A percentile compares a stretch with the other conserved stretches of the same genome.
Conservation (phyloP, 192 early-diverging fungal genomes). For the Coemansia erecta region DNA sequence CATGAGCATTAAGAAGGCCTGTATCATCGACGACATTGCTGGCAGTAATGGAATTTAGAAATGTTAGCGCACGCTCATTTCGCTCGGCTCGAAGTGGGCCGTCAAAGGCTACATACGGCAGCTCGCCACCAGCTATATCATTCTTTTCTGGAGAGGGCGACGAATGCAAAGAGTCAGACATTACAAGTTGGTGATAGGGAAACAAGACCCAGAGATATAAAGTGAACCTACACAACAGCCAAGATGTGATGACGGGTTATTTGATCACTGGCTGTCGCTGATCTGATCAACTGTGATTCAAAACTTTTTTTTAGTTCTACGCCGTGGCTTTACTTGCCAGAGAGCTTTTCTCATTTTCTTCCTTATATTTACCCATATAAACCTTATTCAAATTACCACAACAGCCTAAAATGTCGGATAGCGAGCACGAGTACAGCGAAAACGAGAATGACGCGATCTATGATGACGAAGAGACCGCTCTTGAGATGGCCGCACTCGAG, state of each 20-base stretch:
- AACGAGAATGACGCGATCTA: conserved; percentile 20
- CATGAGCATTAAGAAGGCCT: neutral
- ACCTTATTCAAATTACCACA: neutral
- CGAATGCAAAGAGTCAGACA: neutral
- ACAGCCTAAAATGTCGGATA: conserved; percentile 25
- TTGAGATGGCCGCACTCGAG: conserved; percentile 51
- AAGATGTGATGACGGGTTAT: no score
- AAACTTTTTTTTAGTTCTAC: neutral
- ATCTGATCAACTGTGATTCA: neutral
- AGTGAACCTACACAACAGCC: no score
- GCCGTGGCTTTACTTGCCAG: neutral
- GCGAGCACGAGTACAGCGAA: conserved; percentile 16
- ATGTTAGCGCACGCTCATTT: conserved; percentile 33
- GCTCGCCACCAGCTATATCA: neutral
- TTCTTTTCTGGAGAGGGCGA: neutral
- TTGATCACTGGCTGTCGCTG: neutral
- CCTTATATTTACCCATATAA: neutral
- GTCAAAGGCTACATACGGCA: neutral
- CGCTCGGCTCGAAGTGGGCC: neutral
- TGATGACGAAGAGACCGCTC: conserved; percentile 52
- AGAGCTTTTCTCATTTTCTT: neutral
- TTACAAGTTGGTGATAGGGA: no score
- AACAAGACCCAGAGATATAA: no score
- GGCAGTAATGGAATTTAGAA: conserved; percentile 33
- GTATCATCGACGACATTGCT: conserved; percentile 25